Conservation (phyloP, 1,284 basidiomycete genomes). For the Ceratobasidium papillatum region DNA sequence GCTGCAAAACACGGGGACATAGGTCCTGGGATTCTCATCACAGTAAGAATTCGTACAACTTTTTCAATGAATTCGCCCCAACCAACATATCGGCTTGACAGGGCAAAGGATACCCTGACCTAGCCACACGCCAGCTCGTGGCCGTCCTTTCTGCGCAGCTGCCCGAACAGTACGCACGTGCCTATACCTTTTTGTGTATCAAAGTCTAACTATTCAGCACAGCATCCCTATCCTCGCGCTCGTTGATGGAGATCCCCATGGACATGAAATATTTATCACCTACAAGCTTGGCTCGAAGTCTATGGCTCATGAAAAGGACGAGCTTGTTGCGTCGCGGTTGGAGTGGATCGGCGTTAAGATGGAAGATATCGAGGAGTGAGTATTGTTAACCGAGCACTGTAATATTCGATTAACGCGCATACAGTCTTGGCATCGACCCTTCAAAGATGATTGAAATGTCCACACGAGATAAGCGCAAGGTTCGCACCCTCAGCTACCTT, state of each 20-base stretch:
- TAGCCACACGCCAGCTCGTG: constrained; percentile 85
- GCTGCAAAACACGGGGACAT: constrained; percentile 57
- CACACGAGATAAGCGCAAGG: neutral
- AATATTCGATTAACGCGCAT: neutral
- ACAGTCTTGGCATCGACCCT: constrained; percentile 14
- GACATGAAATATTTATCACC: constrained; percentile 86
- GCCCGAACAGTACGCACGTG: constrained; percentile 57
- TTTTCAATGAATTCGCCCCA: neutral
- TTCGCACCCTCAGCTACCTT: neutral
- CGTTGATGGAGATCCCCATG: constrained; percentile 91
- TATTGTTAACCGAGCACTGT: neutral
- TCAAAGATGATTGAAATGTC: constrained; percentile 23
- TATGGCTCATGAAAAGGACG: constrained; percentile 70
- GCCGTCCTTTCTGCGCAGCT: constrained; percentile 72
- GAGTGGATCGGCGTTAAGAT: constrained; percentile 82
- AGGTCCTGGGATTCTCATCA: constrained; percentile 74
- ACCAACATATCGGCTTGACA: constrained; percentile 50
- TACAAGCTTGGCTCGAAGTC: constrained; percentile 76
- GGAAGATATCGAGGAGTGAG: constrained; percentile 69
- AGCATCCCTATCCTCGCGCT: constrained; percentile 78
- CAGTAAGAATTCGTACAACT: constrained; percentile 56
- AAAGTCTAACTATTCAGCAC: neutral
- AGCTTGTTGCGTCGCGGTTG: constrained; percentile 70
- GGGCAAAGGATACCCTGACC: constrained; percentile 95
- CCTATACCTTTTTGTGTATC: constrained; percentile 6